A percentile compares a stretch with the other conserved stretches of the same genome.
These are phyloP conservation scores for Penicillium mononematosum DNA, from an alignment of 495 filamentous ascomycete species.

Conservation along the genomic window DNA sequence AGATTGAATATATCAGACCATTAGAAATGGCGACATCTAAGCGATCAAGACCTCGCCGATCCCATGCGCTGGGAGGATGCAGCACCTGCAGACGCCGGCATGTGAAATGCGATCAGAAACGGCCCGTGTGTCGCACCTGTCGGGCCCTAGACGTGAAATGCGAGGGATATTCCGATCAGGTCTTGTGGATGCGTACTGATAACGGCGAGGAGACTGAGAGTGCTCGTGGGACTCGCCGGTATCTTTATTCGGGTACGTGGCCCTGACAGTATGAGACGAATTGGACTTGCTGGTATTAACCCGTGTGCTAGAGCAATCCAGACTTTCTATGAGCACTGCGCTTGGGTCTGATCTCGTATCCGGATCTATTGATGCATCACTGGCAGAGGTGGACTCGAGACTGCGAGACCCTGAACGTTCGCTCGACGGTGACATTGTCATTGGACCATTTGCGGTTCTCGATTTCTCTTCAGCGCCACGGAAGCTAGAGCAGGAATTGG, in stretches of 20 bases:
- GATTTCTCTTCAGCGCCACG: constrained; percentile 19
- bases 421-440: constrained; percentile 26
- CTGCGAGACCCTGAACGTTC: constrained; percentile 25
- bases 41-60: constrained; percentile 27
- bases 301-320: constrained; percentile 26
- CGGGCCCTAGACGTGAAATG: constrained; percentile 28
- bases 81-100: constrained; percentile 39
- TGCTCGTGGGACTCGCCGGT: constrained; percentile 28
- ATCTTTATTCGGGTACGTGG: constrained; percentile 34
- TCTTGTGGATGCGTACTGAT: constrained; percentile 32
- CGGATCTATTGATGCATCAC: constrained; percentile 34
- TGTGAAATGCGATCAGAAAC: constrained; percentile 43
- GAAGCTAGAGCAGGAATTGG: not conserved
- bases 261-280: not conserved
- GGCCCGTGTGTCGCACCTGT: constrained; percentile 36
- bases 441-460: constrained; percentile 36
- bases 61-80: constrained; percentile 36
- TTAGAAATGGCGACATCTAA: constrained; percentile 24
- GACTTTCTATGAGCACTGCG: constrained; percentile 35
- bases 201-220: constrained; percentile 13
- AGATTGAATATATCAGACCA: not conserved
- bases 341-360: constrained; percentile 26
- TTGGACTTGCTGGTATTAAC: constrained; percentile 4
- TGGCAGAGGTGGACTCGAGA: constrained; percentile 33
- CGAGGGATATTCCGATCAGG: constrained; percentile 34